phyloP scores from a whole-genome alignment of 257 asterid species.

The Anisodus acutangulus region DNA sequence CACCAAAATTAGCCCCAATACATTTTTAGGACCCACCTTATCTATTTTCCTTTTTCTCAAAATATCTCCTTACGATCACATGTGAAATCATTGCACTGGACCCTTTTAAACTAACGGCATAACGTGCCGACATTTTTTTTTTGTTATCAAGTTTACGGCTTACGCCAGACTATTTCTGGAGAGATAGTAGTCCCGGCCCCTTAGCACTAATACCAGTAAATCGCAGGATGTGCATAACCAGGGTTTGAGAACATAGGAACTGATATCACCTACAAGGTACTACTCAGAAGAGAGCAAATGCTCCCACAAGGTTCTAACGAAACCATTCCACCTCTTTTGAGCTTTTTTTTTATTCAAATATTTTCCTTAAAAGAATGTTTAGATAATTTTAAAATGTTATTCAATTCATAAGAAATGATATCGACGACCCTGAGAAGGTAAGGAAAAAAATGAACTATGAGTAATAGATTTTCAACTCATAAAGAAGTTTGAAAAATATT shows the following conservation, averaged over 20 bases:
- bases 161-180: too few species aligned
- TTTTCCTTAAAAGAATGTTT: neutral
- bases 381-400: neutral
- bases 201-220: too few species aligned
- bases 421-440: neutral
- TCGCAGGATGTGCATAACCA: too few species aligned
- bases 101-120: neutral
- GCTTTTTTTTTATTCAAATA: neutral
- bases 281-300: too few species aligned
- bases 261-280: too few species aligned
- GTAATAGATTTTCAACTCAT: too few species aligned
- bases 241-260: too few species aligned
- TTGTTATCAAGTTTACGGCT: too few species aligned
- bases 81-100: neutral
- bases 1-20: neutral
- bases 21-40: constrained; percentile 1
- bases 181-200: too few species aligned
- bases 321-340: neutral
- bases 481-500: too few species aligned
- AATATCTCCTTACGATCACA: neutral
- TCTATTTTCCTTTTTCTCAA: neutral
- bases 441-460: too few species aligned
- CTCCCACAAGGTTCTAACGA: neutral
- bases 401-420: neutral
- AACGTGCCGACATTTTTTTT: neutral